Percentiles rank a stretch among this genome's conserved stretches.
These are phyloP conservation scores for Tolypocladium sp. DNA, from an alignment of 2,329 filamentous ascomycete species.

Conservation along the genomic window DNA sequence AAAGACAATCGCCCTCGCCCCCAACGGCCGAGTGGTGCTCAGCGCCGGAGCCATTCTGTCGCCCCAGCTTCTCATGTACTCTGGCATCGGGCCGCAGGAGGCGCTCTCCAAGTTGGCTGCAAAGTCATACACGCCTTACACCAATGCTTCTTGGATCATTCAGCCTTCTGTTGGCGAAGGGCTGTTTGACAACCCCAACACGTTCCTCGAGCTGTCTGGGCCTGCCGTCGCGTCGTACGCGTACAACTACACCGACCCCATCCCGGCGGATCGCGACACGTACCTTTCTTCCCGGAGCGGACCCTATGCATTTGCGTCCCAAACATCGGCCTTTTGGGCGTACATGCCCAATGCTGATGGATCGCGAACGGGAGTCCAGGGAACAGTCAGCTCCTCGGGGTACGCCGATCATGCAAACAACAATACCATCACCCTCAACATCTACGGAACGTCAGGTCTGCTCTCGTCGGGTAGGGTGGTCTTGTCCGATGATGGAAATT, in stretches of 20 bases:
- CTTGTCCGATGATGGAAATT: slow-evolving; percentile 28
- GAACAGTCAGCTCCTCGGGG: slow-evolving; percentile 41
- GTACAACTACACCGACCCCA: slow-evolving; percentile 35
- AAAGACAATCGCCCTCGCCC: slow-evolving; percentile 18
- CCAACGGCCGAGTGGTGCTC: slow-evolving; percentile 23
- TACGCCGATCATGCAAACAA: slow-evolving; percentile 26
- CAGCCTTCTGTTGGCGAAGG: slow-evolving; percentile 37
- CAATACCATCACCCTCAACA: slow-evolving; percentile 44
- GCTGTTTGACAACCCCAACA: slow-evolving; percentile 48
- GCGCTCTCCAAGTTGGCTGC: slow-evolving; percentile 20
- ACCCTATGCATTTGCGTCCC: slow-evolving; percentile 42
- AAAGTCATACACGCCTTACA: slow-evolving; percentile 9
- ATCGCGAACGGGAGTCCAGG: slow-evolving; percentile 35
- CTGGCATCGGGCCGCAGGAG: slow-evolving; percentile 28
- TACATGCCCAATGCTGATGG: slow-evolving; percentile 32
- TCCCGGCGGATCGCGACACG: slow-evolving; percentile 28
- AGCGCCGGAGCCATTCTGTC: slow-evolving; percentile 29
- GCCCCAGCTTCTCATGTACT: slow-evolving; percentile 33
- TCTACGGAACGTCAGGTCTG: slow-evolving; percentile 47
- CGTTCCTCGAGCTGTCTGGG: slow-evolving; percentile 37
- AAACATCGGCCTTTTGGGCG: slow-evolving; percentile 45
- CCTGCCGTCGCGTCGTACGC: slow-evolving; percentile 35
- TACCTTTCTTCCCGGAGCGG: slow-evolving; percentile 40
- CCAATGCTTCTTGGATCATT: slow-evolving; percentile 34
- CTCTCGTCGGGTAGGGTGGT: slow-evolving; percentile 36